Evolutionary conservation across 768 basidiomycete species (phyloP).

Genomic region (Boletus edulis): DNA sequence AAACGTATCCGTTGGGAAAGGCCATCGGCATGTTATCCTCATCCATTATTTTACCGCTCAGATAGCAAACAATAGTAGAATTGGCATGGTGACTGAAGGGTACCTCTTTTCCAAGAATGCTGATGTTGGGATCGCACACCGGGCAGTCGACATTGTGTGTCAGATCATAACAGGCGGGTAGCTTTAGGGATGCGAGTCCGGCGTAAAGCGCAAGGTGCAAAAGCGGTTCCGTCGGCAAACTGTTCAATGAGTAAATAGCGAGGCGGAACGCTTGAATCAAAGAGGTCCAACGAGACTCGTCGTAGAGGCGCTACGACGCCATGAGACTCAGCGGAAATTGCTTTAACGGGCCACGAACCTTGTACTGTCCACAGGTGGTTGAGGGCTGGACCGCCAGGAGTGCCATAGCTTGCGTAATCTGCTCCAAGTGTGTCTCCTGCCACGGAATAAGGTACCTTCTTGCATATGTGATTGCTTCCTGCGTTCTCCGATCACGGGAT

Average conservation of each 20-base stretch:
- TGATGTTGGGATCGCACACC: slow-evolving; percentile 78
- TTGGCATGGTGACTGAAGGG: slow-evolving; percentile 94
- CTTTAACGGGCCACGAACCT: slow-evolving; percentile 44
- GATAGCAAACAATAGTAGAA: slow-evolving; percentile 89
- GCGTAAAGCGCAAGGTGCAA: slow-evolving; percentile 88
- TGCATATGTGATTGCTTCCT: slow-evolving; percentile 82
- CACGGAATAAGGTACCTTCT: slow-evolving; percentile 78
- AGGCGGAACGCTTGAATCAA: slow-evolving; percentile 79
- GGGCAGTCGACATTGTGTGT: slow-evolving; percentile 86
- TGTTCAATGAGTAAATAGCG: slow-evolving; percentile 85
- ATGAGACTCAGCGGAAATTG: slow-evolving; percentile 11
- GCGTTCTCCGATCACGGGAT: slow-evolving; percentile 57
- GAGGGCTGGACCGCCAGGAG: slow-evolving; percentile 72
- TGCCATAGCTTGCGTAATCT: slow-evolving; percentile 75
- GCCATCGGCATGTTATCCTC: slow-evolving; percentile 91
- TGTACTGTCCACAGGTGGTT: slow-evolving; percentile 76
- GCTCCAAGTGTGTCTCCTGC: slow-evolving; percentile 75
- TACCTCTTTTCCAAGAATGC: slow-evolving; percentile 77
- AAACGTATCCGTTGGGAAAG: slow-evolving; percentile 88
- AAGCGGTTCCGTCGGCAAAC: slow-evolving; percentile 82
- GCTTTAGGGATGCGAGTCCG: slow-evolving; percentile 86
- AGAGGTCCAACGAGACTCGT: slow-evolving; percentile 69
- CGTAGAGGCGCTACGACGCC: slow-evolving; percentile 71
- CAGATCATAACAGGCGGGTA: slow-evolving; percentile 75
- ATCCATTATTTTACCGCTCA: slow-evolving; percentile 94